Conservation (phyloP, 2,329 filamentous ascomycete species). For the Claviceps sp. region DNA sequence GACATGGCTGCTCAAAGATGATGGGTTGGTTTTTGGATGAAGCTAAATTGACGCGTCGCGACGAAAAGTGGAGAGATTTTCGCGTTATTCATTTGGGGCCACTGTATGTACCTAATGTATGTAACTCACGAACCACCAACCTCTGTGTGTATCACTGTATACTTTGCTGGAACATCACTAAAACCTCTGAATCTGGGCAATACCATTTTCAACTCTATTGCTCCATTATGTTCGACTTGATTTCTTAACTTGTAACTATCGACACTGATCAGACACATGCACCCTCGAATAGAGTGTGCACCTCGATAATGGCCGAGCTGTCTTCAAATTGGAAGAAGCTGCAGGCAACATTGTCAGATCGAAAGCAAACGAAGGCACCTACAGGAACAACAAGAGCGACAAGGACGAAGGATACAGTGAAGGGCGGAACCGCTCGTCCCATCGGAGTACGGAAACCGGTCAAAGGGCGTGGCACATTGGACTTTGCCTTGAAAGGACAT, state of each 20-base stretch:
- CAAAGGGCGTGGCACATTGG: slow-evolving; percentile 2
- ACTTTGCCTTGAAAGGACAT: slow-evolving; percentile 8
- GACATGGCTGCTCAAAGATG: too few relatives aligned
- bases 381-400: slow-evolving; percentile 18
- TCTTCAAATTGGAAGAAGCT: slow-evolving; percentile 71
- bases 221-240: background rate
- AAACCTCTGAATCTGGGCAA: background rate
- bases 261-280: background rate
- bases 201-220: background rate
- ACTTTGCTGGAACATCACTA: background rate
- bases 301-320: slow-evolving; percentile 27
- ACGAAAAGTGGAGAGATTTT: too few relatives aligned
- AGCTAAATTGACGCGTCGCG: too few relatives aligned
- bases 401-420: background rate
- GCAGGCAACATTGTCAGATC: slow-evolving; percentile 45
- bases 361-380: slow-evolving; percentile 22
- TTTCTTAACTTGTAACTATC: background rate
- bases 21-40: too few relatives aligned
- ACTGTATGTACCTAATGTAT: too few relatives aligned
- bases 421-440: slow-evolving; percentile 12
- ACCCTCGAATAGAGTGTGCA: slow-evolving; percentile 1
- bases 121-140: background rate
- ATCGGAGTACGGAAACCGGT: slow-evolving; percentile 18
- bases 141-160: too few relatives aligned
- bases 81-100: too few relatives aligned